Evolutionary conservation across 768 basidiomycete species (phyloP).

Genomic region (Auricularia sp.): DNA sequence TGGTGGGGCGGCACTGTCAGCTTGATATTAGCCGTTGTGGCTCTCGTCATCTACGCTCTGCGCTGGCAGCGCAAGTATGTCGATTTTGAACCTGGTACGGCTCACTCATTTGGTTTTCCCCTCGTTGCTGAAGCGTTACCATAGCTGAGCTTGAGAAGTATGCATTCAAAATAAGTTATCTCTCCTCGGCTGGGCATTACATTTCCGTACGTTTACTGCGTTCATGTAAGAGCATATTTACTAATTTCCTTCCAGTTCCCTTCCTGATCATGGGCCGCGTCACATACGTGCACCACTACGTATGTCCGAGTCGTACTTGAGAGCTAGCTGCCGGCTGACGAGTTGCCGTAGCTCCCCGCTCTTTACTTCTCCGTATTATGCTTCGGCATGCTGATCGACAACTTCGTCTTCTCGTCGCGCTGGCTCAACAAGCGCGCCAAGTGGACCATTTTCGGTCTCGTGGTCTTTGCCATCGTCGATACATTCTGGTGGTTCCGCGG

Average conservation of each 20-base stretch:
- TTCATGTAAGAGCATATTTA: background rate
- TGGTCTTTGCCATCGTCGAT: slow-evolving; percentile 49
- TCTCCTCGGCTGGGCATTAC: slow-evolving; percentile 84
- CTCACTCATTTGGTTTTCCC: background rate
- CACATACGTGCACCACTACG: slow-evolving; percentile 94
- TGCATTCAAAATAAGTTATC: slow-evolving; percentile 88
- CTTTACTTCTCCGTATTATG: slow-evolving; percentile 95
- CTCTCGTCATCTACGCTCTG: slow-evolving; percentile 61
- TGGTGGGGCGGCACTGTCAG: slow-evolving; percentile 80
- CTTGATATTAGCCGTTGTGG: slow-evolving; percentile 42
- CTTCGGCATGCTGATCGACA: slow-evolving; percentile 84
- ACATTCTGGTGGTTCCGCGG: slow-evolving; percentile 94
- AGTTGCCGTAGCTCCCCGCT: slow-evolving; percentile 62
- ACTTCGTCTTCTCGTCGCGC: slow-evolving; percentile 77
- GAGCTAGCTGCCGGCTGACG: background rate
- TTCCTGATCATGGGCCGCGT: slow-evolving; percentile 98
- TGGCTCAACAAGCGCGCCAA: slow-evolving; percentile 57
- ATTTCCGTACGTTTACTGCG: slow-evolving; percentile 54
- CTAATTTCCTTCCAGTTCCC: slow-evolving; percentile 47
- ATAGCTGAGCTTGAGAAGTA: slow-evolving; percentile 91
- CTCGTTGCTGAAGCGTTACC: background rate
- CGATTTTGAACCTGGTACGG: slow-evolving; percentile 80
- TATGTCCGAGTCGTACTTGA: slow-evolving; percentile 30
- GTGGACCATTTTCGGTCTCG: slow-evolving; percentile 56
- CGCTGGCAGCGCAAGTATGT: slow-evolving; percentile 80